A percentile compares a stretch with the other conserved stretches of the same genome.
Evolutionary conservation across 1,284 basidiomycete genomes (phyloP).

Genomic region (Naganishia liquefaciens): DNA sequence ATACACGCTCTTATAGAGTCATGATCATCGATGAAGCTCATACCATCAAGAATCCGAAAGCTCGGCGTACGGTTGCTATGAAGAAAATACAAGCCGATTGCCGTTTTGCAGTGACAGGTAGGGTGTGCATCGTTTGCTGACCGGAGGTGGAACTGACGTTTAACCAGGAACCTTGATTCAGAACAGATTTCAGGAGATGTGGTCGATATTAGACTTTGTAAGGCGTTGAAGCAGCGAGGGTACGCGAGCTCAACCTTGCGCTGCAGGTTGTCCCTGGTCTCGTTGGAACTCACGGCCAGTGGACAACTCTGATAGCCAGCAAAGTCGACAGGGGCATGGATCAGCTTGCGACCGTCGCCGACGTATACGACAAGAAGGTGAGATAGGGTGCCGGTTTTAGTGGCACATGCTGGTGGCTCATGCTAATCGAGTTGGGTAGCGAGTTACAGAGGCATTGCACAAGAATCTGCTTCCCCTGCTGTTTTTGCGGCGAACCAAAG

Average conservation of each 20-base stretch:
- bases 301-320: conserved; percentile 48
- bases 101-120: conserved; percentile 49
- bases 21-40: conserved; percentile 53
- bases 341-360: conserved; percentile 48
- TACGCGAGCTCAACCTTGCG: too few relatives aligned
- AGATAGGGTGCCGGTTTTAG: conserved; percentile 30
- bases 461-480: conserved; percentile 54
- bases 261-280: conserved; percentile 45
- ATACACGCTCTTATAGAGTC: conserved; percentile 24
- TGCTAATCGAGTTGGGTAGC: not conserved
- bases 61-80: conserved; percentile 49
- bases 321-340: conserved; percentile 54
- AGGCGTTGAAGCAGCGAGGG: conserved; percentile 29
- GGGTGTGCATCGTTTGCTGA: not conserved
- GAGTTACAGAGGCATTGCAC: conserved; percentile 14
- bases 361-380: conserved; percentile 49
- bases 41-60: conserved; percentile 46
- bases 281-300: conserved; percentile 51
- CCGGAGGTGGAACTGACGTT: not conserved
- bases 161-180: conserved; percentile 52
- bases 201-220: conserved; percentile 56
- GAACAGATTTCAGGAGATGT: conserved; percentile 57
- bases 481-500: conserved; percentile 56
- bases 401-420: not conserved
- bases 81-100: conserved; percentile 49